Base-by-base conservation (phyloP, 306 rosid species). In the Cyamopsis tetragonoloba region DNA sequence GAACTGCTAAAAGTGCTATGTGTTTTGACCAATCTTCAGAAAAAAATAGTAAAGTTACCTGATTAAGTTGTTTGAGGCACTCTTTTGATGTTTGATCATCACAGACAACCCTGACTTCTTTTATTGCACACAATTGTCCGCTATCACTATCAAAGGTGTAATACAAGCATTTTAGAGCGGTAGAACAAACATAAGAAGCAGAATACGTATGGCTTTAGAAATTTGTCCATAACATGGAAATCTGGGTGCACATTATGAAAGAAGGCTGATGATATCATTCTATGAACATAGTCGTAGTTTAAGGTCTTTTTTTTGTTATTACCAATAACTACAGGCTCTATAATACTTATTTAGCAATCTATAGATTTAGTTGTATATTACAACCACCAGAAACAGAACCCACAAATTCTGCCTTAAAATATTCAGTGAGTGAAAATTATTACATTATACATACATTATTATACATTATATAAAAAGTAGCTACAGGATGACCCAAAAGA, bases 81-180 rank as follows among this genome's bases (percentile, higher is more conserved):
- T 93, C 99, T 81, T 87, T 88, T 3, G 91, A 85, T 10, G 97
- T 70, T 53, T 76, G 89, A 75, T 93, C 99, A 59, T 93, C 99
- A 38, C 79, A 73, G 42, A 85, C 83, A 82, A 84, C 83, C 87
- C 84, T 83, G 73, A 93, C 97, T 87, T 93, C 99, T 73, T 93
- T 93, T 55, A 93, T 93, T 53, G 99, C 99, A 83, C 97, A 90
- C 91, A 93, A 80, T 59, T 90, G 97, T 70, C 99, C 99, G 30
- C 92, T 91, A 75, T 87, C 89, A 77, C 99, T 93, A 77, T 7
- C 74, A 76, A 53, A 66, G 63, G 80, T 65, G 59, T 56, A 74
- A 80, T 48, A 24, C 28, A 49, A 82, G 44, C 71, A 56, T 55
- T 70, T 87, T 63, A 81, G 85, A 72, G 72, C 57, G 15, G 57